Percentiles rank a stretch among this genome's conserved stretches.
These are phyloP conservation scores for Vanrija sp. DNA, from an alignment of 1,284 basidiomycete genomes.

Conservation along the genomic window DNA sequence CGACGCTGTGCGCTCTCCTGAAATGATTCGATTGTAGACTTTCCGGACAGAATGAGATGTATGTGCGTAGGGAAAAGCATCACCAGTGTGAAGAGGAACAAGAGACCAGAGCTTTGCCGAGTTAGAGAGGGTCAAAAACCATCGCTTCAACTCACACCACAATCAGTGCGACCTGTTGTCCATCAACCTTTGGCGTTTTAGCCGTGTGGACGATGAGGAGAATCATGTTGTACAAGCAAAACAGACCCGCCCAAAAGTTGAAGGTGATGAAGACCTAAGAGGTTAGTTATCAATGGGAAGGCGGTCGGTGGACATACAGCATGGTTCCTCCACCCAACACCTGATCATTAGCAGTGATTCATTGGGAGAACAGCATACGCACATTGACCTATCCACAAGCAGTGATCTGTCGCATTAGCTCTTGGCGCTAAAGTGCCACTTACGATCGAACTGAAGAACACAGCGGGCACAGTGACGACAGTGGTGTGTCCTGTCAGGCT, in stretches of 20 bases:
- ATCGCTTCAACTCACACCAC: conserved; percentile 30
- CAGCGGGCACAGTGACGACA: conserved; percentile 49
- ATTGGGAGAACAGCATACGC: too few species aligned
- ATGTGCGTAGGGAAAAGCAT: conserved; percentile 40
- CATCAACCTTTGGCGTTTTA: conserved; percentile 25
- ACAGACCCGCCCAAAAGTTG: conserved; percentile 41
- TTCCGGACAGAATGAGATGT: conserved; percentile 32
- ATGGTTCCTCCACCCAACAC: conserved; percentile 47
- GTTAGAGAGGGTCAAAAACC: conserved; percentile 1
- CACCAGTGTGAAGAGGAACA: conserved; percentile 36
- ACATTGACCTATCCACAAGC: conserved; percentile 47
- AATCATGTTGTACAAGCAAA: conserved; percentile 35
- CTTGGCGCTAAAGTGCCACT: background rate
- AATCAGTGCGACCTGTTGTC: conserved; percentile 40
- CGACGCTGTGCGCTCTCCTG: conserved; percentile 1
- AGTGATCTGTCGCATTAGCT: conserved; percentile 30
- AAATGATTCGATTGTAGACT: conserved; percentile 44
- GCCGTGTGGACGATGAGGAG: conserved; percentile 27
- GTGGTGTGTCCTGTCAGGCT: conserved; percentile 47
- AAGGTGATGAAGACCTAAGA: conserved; percentile 45
- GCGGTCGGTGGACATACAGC: conserved; percentile 11
- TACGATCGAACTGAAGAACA: conserved; percentile 42
- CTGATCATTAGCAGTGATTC: too few species aligned
- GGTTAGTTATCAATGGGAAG: conserved; percentile 12
- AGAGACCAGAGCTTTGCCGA: conserved; percentile 31